phyloP scores from a whole-genome alignment of 129 eudicot genomes.

The Centaurea solstitialis region DNA sequence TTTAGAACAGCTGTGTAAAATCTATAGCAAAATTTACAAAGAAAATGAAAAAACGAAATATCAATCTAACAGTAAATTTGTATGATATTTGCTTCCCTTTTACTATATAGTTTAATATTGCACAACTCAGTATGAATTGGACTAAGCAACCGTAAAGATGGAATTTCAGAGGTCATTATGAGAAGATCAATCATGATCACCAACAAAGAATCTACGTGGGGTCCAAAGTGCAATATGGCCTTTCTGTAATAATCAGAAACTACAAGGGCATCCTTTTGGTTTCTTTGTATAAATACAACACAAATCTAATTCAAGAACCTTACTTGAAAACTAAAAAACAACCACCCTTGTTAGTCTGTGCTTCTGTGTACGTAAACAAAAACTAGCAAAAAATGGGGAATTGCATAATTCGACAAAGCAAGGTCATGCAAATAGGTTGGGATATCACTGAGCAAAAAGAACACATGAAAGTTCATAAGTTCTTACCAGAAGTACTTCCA shows the following conservation, averaged over 20 bases:
- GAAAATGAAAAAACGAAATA: background rate
- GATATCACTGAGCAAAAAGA: conserved; percentile 51
- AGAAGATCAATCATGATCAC: conserved; percentile 34
- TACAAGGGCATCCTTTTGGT: conserved; percentile 29
- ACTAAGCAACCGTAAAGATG: conserved; percentile 21
- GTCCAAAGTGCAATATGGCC: conserved; percentile 48
- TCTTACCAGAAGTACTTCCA: conserved; percentile 42
- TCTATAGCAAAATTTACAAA: background rate
- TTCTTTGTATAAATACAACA: conserved; percentile 35
- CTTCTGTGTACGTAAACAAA: background rate
- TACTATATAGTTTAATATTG: conserved; percentile 3
- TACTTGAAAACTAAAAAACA: conserved; percentile 20
- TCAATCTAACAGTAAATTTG: background rate
- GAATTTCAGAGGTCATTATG: conserved; percentile 25
- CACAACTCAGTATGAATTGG: background rate
- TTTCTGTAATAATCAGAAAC: conserved; percentile 37
- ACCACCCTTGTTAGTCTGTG: background rate
- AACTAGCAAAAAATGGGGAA: conserved; percentile 60
- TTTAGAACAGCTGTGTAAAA: background rate
- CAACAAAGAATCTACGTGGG: conserved; percentile 43
- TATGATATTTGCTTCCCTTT: conserved; percentile 6
- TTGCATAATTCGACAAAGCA: conserved; percentile 56
- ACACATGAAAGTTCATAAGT: conserved; percentile 44
- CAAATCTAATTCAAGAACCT: conserved; percentile 27
- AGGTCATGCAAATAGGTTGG: conserved; percentile 59